phyloP scores from a whole-genome alignment of 2,329 filamentous ascomycete genomes.

The Xylaria sp. region DNA sequence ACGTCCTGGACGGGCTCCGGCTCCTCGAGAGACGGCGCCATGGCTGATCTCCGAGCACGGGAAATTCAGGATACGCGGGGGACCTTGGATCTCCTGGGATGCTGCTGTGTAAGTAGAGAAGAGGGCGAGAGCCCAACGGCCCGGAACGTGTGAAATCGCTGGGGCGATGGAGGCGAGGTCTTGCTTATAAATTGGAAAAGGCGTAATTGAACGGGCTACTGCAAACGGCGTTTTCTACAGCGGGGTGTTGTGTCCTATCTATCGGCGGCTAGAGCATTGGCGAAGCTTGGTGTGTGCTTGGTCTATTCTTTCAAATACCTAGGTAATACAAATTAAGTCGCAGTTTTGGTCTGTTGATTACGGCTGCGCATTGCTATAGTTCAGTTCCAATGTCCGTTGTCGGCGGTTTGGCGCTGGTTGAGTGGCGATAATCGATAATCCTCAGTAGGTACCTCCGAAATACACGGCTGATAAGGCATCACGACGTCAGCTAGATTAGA shows the following conservation, averaged over 20 bases:
- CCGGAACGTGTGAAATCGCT: not conserved
- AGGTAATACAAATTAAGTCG: too few relatives aligned
- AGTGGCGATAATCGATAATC: conserved; percentile 20
- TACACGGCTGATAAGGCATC: conserved; percentile 10
- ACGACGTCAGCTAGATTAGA: conserved; percentile 26
- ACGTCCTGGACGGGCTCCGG: conserved; percentile 70
- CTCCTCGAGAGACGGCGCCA: conserved; percentile 84
- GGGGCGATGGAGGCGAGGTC: conserved; percentile 2
- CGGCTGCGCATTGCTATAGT: not conserved
- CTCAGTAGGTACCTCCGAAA: too few relatives aligned
- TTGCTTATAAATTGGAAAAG: conserved; percentile 30
- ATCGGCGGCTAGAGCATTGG: not conserved
- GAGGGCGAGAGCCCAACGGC: not conserved
- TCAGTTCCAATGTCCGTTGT: conserved; percentile 8
- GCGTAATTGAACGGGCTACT: not conserved
- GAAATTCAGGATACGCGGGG: not conserved
- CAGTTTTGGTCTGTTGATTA: too few relatives aligned
- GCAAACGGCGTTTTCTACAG: not conserved
- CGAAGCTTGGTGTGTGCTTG: not conserved
- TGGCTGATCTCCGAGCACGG: conserved; percentile 43
- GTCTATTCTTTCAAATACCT: not conserved
- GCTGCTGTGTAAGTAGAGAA: not conserved
- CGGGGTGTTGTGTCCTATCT: conserved; percentile 8
- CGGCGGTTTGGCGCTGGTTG: conserved; percentile 5
- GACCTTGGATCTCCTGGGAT: not conserved